Percentiles rank a stretch among this genome's conserved stretches.
Evolutionary conservation across 2,329 filamentous ascomycete genomes (phyloP).

Genomic region (Hortaea werneckii): DNA sequence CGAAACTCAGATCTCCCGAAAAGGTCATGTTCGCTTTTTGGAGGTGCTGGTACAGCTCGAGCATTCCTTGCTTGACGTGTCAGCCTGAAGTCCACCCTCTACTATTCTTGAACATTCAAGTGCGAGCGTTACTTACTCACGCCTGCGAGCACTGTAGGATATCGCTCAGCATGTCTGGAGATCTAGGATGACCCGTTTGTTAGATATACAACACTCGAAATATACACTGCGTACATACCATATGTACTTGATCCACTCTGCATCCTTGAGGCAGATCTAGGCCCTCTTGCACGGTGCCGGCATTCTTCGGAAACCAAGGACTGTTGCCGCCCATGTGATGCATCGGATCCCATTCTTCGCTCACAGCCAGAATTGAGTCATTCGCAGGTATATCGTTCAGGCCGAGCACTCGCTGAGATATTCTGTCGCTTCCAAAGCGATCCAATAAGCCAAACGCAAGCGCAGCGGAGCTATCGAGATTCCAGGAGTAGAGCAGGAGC

Average conservation of each 20-base stretch:
- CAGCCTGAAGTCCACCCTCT: too few relatives aligned
- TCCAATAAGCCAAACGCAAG: not conserved
- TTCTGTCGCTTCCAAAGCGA: not conserved
- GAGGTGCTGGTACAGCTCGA: slow-evolving; percentile 39
- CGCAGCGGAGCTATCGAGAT: not conserved
- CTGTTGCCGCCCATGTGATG: slow-evolving; percentile 47
- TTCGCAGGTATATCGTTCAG: not conserved
- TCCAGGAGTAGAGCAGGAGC: not conserved
- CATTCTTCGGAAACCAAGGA: slow-evolving; percentile 43
- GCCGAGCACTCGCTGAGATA: not conserved
- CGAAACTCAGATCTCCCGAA: slow-evolving; percentile 43
- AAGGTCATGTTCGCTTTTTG: slow-evolving; percentile 31
- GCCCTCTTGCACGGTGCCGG: slow-evolving; percentile 31
- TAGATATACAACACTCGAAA: not conserved
- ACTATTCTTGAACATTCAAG: too few relatives aligned
- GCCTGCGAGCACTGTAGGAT: slow-evolving; percentile 43
- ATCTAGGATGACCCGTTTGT: slow-evolving; percentile 30
- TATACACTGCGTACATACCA: slow-evolving; percentile 32
- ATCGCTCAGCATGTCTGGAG: slow-evolving; percentile 48
- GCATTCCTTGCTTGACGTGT: slow-evolving; percentile 29
- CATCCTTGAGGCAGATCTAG: slow-evolving; percentile 40
- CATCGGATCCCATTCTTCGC: slow-evolving; percentile 36
- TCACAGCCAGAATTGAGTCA: not conserved
- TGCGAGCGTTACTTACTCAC: slow-evolving; percentile 31
- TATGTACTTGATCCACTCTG: slow-evolving; percentile 46